phyloP scores from a whole-genome alignment of 257 asterid species.

The Lithospermum erythrorhizon region DNA sequence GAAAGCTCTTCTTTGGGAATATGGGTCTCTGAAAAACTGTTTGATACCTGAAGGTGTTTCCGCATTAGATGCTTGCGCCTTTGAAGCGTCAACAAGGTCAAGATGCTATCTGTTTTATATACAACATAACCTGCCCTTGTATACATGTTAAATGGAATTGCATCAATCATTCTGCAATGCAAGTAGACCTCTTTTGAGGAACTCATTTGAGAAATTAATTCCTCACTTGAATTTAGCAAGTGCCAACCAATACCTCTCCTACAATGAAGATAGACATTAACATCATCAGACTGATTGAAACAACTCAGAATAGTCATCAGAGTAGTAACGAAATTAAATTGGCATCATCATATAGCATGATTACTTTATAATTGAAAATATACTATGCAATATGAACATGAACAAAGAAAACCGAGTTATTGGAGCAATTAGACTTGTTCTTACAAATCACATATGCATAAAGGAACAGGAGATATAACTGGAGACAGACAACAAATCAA shows the following conservation, averaged over 20 bases:
- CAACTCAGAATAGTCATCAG: background rate
- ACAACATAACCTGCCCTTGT: slow-evolving; percentile 60
- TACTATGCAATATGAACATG: background rate
- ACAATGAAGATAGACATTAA: slow-evolving; percentile 11
- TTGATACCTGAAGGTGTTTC: slow-evolving; percentile 49
- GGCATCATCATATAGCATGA: background rate
- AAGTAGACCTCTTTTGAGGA: slow-evolving; percentile 61
- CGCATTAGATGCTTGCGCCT: slow-evolving; percentile 87
- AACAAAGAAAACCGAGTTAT: too few relatives aligned
- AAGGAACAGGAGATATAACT: background rate
- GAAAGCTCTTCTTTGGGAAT: slow-evolving; percentile 23
- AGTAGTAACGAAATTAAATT: background rate
- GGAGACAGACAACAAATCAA: background rate
- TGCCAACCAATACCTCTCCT: slow-evolving; percentile 98
- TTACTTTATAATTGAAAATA: background rate
- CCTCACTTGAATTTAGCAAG: slow-evolving; percentile 77
- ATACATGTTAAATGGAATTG: slow-evolving; percentile 80
- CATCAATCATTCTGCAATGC: slow-evolving; percentile 86
- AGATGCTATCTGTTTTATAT: slow-evolving; percentile 67
- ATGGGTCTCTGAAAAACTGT: slow-evolving; percentile 27
- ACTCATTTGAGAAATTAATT: slow-evolving; percentile 64
- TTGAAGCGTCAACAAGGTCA: slow-evolving; percentile 67
- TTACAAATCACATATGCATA: too few relatives aligned
- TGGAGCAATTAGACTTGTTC: too few relatives aligned
- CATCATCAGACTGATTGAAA: background rate